These are phyloP conservation scores for Aureobasidium sp. DNA, from an alignment of 2,329 filamentous ascomycete species.

Conservation along the genomic window DNA sequence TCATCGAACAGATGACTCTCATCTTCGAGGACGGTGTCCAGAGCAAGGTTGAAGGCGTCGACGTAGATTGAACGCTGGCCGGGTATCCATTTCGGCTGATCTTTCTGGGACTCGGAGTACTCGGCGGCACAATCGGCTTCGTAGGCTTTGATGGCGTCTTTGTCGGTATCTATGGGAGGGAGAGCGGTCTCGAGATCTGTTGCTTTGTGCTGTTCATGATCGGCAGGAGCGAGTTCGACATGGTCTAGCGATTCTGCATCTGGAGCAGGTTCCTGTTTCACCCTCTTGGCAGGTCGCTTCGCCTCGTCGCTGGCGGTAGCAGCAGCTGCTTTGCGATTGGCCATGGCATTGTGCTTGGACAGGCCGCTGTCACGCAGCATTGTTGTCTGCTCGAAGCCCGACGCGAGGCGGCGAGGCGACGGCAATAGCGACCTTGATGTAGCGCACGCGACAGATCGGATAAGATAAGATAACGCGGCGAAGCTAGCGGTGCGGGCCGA, in stretches of 20 bases:
- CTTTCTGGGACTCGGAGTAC: slow-evolving; percentile 14
- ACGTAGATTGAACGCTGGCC: slow-evolving; percentile 89
- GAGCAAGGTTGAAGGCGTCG: slow-evolving; percentile 88
- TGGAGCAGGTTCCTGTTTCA: slow-evolving; percentile 24
- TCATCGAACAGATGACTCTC: slow-evolving; percentile 81
- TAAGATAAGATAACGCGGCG: background rate
- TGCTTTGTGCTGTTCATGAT: slow-evolving; percentile 17
- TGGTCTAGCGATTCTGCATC: slow-evolving; percentile 10
- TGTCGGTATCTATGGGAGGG: slow-evolving; percentile 56
- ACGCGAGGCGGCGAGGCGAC: background rate
- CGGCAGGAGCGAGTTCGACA: slow-evolving; percentile 21
- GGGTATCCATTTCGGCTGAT: slow-evolving; percentile 56
- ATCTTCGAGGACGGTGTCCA: slow-evolving; percentile 82
- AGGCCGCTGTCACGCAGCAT: slow-evolving; percentile 32
- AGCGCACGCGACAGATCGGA: background rate
- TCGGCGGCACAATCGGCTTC: slow-evolving; percentile 47
- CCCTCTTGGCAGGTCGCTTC: slow-evolving; percentile 33
- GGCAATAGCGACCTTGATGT: background rate
- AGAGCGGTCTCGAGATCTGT: slow-evolving; percentile 66
- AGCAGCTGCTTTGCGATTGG: slow-evolving; percentile 35
- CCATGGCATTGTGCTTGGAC: slow-evolving; percentile 41
- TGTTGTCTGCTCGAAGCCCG: background rate
- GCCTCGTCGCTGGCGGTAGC: slow-evolving; percentile 26
- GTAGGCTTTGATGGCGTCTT: slow-evolving; percentile 70
- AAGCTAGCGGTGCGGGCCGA: background rate